Evolutionary conservation across 371 early-diverging fungal genomes (phyloP).

Genomic region (Zancudomyces culisetae): DNA sequence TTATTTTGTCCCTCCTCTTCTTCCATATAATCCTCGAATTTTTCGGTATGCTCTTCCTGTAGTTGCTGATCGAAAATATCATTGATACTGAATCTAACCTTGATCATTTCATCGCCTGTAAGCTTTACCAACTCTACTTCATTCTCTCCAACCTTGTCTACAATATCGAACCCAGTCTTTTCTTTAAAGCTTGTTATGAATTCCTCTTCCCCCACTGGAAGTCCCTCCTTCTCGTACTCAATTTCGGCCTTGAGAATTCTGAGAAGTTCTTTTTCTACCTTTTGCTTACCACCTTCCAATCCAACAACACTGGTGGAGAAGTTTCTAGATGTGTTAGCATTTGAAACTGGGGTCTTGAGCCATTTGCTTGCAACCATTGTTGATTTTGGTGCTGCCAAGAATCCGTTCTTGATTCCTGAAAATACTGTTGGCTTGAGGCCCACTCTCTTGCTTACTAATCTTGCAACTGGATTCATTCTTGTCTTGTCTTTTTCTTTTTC

Average conservation of each 20-base stretch:
- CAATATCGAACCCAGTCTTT: conserved; percentile 60
- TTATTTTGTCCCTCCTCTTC: conserved; percentile 14
- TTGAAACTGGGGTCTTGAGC: too few relatives aligned
- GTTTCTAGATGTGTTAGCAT: too few relatives aligned
- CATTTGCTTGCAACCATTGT: too few relatives aligned
- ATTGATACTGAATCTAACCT: conserved; percentile 65
- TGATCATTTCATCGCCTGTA: conserved; percentile 81
- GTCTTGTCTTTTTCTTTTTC: too few relatives aligned
- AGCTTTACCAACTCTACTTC: conserved; percentile 61
- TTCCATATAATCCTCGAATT: conserved; percentile 13
- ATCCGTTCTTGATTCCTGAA: too few relatives aligned
- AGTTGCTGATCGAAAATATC: conserved; percentile 50
- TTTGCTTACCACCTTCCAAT: too few relatives aligned
- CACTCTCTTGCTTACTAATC: too few relatives aligned
- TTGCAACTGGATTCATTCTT: too few relatives aligned
- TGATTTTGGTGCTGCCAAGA: too few relatives aligned
- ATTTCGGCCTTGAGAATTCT: conserved; percentile 58
- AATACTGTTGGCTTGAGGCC: too few relatives aligned
- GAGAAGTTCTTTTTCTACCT: too few relatives aligned
- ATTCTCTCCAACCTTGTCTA: conserved; percentile 57
- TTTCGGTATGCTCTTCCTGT: conserved; percentile 16
- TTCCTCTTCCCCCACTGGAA: conserved; percentile 29
- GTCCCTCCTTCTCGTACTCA: conserved; percentile 56
- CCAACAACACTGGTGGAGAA: too few relatives aligned
- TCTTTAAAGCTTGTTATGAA: conserved; percentile 60